These are phyloP conservation scores for Phyllostachys edulis DNA, from an alignment of 176 grass and related monocot species.

Conservation along the genomic window DNA sequence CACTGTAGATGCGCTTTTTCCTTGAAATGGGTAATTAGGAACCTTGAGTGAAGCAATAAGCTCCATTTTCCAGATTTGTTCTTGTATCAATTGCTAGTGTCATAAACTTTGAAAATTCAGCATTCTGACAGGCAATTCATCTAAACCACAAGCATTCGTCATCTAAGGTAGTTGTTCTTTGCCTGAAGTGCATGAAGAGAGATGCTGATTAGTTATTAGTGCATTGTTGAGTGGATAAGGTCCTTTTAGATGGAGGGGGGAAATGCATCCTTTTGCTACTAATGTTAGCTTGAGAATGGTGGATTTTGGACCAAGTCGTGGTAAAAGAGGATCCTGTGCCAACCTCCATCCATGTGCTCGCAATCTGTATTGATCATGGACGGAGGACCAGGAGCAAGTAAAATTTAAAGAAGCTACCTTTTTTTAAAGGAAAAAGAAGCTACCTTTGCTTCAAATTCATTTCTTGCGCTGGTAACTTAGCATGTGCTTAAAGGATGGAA, in stretches of 20 bases:
- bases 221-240: slow-evolving; percentile 34
- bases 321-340: slow-evolving; percentile 18
- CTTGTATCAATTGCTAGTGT: background rate
- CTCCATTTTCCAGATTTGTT: background rate
- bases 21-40: background rate
- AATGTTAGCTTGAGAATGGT: background rate
- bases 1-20: background rate
- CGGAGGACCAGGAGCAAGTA: slow-evolving; percentile 23
- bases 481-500: slow-evolving; percentile 37
- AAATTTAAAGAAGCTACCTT: slow-evolving; percentile 41
- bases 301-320: slow-evolving; percentile 5
- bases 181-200: background rate
- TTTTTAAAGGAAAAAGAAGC: slow-evolving; percentile 28
- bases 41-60: background rate
- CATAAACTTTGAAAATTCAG: background rate
- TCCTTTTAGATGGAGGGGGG: background rate
- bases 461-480: slow-evolving; percentile 38
- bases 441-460: slow-evolving; percentile 51
- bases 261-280: background rate
- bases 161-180: background rate
- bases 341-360: slow-evolving; percentile 35
- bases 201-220: background rate
- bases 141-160: background rate
- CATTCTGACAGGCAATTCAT: background rate
- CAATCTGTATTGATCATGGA: slow-evolving; percentile 27